Evolutionary conservation across 208 protist species (phyloP), one percentile per base, ranked within the genome.

Genomic region (Wallacemonas rigidus): DNA sequence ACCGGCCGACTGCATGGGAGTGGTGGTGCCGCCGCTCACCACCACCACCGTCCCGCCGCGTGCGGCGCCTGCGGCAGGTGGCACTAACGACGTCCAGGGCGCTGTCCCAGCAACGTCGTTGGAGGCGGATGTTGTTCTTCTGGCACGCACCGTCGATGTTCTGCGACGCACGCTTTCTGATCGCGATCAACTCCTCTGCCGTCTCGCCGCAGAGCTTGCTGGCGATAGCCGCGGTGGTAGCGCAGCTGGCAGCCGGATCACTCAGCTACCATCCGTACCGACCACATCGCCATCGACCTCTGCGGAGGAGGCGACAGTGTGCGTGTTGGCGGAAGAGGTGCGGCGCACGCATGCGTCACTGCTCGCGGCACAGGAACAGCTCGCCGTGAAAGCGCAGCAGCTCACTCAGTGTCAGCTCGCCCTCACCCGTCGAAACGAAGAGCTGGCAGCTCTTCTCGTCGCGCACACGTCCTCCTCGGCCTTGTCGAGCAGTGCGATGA

Each of bases 101-200:
- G 1, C 9, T 35, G 54, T 17, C 6, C 55, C 35, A 9, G 12
- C 36, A 8, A 44, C 50, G 11, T 39, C 35, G 6, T 57, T 73
- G 6, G 65, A 62, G 12, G 26, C 17, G 9, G 63, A 79, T n/a
- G 47, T 76, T 1, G 45, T 44, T 35, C 51, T 62, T 8, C 1
- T 65, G 14, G 50, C 60, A 35, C 60, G 40, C n/a, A 65, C 60
- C 60, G 60, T 65, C n/a, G 60, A 50, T n/a, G 41, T 69, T 36
- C 53, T 82, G 47, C 72, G 70, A 2, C 65, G 74, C 61, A 71
- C 73, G 5, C 61, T 82, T 3, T 64, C 60, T 36, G 74, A 82
- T 35, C 72, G 74, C 41, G 78, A 82, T 17, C 57, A 67, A 0
- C 39, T 82, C 36, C 62, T 82, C 14, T 69, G 76, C 17, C 78